Evolutionary conservation across 148 eudicot genomes (phyloP), one percentile per base, ranked within the genome.

Genomic region (Arbutus unedo): DNA sequence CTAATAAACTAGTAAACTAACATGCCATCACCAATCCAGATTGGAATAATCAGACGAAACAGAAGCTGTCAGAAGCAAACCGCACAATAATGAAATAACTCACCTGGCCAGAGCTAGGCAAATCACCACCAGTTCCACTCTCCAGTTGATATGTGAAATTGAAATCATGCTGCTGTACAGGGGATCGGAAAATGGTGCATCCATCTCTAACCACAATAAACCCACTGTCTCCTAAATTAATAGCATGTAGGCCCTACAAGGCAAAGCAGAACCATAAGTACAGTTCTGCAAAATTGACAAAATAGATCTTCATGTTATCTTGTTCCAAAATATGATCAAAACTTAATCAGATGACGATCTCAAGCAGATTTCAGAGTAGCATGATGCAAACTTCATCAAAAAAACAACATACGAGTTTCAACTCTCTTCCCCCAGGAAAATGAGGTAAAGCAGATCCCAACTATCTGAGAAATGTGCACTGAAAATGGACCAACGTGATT

Each of bases 81-180:
- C 51, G 38, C 76, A 68, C 7, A 53, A 68, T 51, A 9, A n/a
- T 54, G 68, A 50, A 75, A 43, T 23, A 81, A 88, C 90, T 67
- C 48, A 93, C 98, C 98, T 93, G 89, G 54, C 98, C 98, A 80
- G 94, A 91, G 80, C 94, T 92, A 16, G 98, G 98, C 83, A 92
- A 85, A 89, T 93, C 98, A 57, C 93, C 94, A 84, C 87, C 84
- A 82, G 84, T 81, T 48, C 95, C 98, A 87, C 92, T 86, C 86
- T 92, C 95, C 87, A 93, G 81, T 86, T 93, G 98, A 87, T 84
- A 93, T 25, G 98, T 92, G 77, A 92, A 92, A 87, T 93, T 93
- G 86, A 93, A 93, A 88, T 90, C 98, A 87, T 93, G 98, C 89
- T 93, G 98, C 86, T 93, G 98, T 23, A 81, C 98, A 41, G 98